Conservation (phyloP, 257 asterid genomes). For the Eucommia ulmoides region DNA sequence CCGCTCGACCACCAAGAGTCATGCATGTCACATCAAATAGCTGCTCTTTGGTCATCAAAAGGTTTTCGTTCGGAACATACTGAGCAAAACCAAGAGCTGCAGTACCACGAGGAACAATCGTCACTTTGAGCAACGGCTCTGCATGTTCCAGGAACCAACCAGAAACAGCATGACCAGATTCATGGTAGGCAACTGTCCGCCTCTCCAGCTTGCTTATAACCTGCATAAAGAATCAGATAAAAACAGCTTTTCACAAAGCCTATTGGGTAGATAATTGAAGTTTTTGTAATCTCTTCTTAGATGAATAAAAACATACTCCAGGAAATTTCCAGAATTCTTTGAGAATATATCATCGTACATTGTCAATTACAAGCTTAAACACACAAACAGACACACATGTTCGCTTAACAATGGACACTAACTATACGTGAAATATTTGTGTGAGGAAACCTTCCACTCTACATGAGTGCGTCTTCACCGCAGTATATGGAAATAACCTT, state of each 20-base stretch:
- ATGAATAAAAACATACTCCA: no score
- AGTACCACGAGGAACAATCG: conserved; percentile 87
- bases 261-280: no score
- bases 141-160: conserved; percentile 91
- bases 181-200: conserved; percentile 79
- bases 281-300: no score
- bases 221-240: conserved; percentile 21
- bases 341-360: no score
- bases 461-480: no score
- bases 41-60: conserved; percentile 76
- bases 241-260: neutral
- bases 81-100: conserved; percentile 93
- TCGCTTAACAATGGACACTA: no score
- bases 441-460: no score
- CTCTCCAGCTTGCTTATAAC: conserved; percentile 64
- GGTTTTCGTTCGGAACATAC: conserved; percentile 73
- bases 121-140: conserved; percentile 71
- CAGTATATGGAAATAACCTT: no score
- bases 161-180: conserved; percentile 85
- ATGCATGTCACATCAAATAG: conserved; percentile 82
- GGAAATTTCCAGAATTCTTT: no score
- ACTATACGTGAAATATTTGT: no score
- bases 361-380: no score
- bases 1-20: conserved; percentile 91
- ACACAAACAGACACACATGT: no score